Conservation (phyloP, 2,329 filamentous ascomycete genomes). For the Ceratocystis albifundus region DNA sequence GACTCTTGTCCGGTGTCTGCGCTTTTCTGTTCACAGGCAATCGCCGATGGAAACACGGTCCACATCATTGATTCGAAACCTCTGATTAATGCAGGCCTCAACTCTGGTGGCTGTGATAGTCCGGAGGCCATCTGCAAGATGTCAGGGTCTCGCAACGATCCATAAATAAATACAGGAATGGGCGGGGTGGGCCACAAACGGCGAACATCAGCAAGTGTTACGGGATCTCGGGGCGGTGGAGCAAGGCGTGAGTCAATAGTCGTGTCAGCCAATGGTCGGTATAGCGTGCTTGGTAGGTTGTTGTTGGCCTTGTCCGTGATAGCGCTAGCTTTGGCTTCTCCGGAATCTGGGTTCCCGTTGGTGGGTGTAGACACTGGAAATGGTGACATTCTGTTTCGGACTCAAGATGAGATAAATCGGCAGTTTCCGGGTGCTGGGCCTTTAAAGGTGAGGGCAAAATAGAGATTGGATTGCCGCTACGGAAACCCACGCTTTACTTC, state of each 20-base stretch:
- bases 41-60: conserved; percentile 18
- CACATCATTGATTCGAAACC: conserved; percentile 20
- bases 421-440: no score
- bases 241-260: neutral
- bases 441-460: no score
- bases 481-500: no score
- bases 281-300: neutral
- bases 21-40: neutral
- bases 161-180: conserved; percentile 20
- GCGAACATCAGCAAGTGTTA: neutral
- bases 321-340: no score
- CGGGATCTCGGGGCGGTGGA: neutral
- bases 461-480: no score
- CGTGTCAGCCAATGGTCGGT: no score
- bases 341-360: no score
- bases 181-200: conserved; percentile 2
- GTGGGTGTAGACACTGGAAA: no score
- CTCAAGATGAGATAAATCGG: no score
- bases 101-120: neutral
- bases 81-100: conserved; percentile 2
- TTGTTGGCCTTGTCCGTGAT: neutral
- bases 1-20: neutral
- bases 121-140: conserved; percentile 20
- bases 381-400: no score
- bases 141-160: conserved; percentile 19